Base-by-base conservation (phyloP, 2,329 filamentous ascomycete species). In the Ophiostoma fasciatum region DNA sequence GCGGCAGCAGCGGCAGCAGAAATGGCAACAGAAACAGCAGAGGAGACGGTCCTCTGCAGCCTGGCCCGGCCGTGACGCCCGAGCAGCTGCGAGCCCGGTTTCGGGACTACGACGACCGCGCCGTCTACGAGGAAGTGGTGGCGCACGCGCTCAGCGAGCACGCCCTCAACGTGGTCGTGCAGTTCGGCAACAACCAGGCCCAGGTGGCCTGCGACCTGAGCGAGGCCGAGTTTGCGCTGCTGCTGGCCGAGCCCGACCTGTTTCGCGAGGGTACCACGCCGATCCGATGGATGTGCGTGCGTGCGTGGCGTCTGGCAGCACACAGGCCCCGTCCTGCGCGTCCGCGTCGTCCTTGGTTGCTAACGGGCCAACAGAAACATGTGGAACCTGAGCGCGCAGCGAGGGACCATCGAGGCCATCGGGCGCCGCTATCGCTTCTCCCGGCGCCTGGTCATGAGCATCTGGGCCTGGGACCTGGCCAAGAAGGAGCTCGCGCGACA, bases 241-340 rank as follows among this genome's bases (percentile, higher is more conserved):
- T 71, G 2, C 49, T 64, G 22, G 13, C 14, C 1, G 13, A 26
- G n/a, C 21, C 58, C 13, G n/a, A 18, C 10, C 3, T 27, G 13
- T 20, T 23, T n/a, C n/a, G 11, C 11, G 33, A 56, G 64, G 31
- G 65, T 62, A 41, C 50, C 2, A 48, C 48, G 27, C 55, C 56
- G 3, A 74, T 79, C 4, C 64, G 78, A 52, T 85, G 80, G 80
- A 82, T 84, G 71, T 74, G 57, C 26, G 20, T 19, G 6, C 15
- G 12, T 28, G 11, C 5, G 13, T 21, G 23, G 9, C 20, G 2
- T 7, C 12, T 23, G n/a, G n/a, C n/a, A n/a, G n/a, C n/a, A n/a
- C n/a, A n/a, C n/a, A n/a, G 31, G 13, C 7, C 5, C 17, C 15
- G 14, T 26, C 4, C 23, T 13, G 10, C 11, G 6, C 15, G 10